These are phyloP conservation scores for Sapria himalayana DNA, from an alignment of 345 rosid species.

Conservation along the genomic window DNA sequence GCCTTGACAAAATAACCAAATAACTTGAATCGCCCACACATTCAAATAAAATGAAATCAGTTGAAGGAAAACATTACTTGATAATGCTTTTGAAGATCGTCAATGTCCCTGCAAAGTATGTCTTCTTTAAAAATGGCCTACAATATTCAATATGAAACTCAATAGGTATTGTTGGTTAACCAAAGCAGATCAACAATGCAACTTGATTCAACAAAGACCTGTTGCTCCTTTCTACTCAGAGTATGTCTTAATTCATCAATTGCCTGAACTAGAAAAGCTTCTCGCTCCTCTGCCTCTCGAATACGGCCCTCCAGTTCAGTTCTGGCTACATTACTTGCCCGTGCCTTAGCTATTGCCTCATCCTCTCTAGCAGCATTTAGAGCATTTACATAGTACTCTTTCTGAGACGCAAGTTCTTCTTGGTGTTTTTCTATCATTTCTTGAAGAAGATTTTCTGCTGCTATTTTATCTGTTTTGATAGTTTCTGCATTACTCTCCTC, in stretches of 20 bases:
- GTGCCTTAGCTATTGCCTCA: conserved; percentile 80
- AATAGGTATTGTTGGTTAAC: conserved; percentile 3
- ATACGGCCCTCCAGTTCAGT: conserved; percentile 69
- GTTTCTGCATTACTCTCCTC: conserved; percentile 96
- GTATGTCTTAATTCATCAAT: conserved; percentile 90
- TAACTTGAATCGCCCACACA: conserved; percentile 2
- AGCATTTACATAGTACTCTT: conserved; percentile 69
- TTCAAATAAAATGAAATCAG: not conserved
- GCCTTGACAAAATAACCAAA: conserved; percentile 23
- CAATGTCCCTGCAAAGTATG: conserved; percentile 51
- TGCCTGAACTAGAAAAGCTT: conserved; percentile 81
- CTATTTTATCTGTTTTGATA: conserved; percentile 74
- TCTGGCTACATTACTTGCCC: conserved; percentile 75
- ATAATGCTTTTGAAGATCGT: conserved; percentile 82
- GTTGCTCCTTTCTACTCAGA: conserved; percentile 79
- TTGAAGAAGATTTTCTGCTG: conserved; percentile 79
- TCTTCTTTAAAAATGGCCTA: conserved; percentile 79
- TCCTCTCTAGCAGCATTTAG: conserved; percentile 87
- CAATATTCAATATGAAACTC: conserved; percentile 8
- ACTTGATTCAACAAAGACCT: conserved; percentile 29
- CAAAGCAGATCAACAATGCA: conserved; percentile 5
- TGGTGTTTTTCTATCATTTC: conserved; percentile 95
- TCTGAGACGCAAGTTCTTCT: conserved; percentile 61
- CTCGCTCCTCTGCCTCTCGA: conserved; percentile 88
- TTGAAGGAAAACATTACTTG: conserved; percentile 30